Evolutionary conservation across 1,139 yeast genomes (phyloP), one percentile per base, ranked within the genome.

Genomic region (Zygosaccharomyces sapae): DNA sequence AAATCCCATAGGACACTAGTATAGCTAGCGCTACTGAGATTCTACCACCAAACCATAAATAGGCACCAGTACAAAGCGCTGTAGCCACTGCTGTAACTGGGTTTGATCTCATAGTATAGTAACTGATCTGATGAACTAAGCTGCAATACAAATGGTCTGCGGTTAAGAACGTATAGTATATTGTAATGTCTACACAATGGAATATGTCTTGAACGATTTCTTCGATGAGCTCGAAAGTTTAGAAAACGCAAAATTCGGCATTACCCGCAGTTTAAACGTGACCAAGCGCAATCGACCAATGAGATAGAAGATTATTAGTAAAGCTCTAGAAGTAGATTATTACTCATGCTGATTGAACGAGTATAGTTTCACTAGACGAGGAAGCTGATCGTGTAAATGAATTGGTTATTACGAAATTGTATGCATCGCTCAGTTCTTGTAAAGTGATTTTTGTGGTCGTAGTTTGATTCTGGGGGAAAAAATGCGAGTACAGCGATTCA

Each of bases 21-120:
- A 59, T 41, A 1, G 68, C 63, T 2, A 69, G 43, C 0, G 63
- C 62, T 12, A 69, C 46, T 18, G 70, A 58, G 2, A 61, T n/a
- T 51, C 73, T 62, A n/a, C 74, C 74, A 19, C 71, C 70, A 31
- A 54, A 49, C 44, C 51, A 55, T 27, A 54, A 40, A 36, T 51
- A 44, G 31, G 33, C 45, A 36, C 25, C 45, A 19, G 41, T 34
- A 40, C 40, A 39, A 33, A 43, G 43, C 30, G 38, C 41, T 6
- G 44, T 41, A 9, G 33, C 45, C n/a, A 38, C 10, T 8, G 49
- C 49, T 6, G 43, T 35, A 9, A 22, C 39, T 31, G 40, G 22
- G 31, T 43, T 45, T n/a, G 43, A 43, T 13, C 29, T 18, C 48
- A 48, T 47, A 12, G 20, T 16, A 16, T 8, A 20, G 24, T 25